phyloP scores from a whole-genome alignment of 805 yeast genomes.

The Scheffersomyces amazonensis region DNA sequence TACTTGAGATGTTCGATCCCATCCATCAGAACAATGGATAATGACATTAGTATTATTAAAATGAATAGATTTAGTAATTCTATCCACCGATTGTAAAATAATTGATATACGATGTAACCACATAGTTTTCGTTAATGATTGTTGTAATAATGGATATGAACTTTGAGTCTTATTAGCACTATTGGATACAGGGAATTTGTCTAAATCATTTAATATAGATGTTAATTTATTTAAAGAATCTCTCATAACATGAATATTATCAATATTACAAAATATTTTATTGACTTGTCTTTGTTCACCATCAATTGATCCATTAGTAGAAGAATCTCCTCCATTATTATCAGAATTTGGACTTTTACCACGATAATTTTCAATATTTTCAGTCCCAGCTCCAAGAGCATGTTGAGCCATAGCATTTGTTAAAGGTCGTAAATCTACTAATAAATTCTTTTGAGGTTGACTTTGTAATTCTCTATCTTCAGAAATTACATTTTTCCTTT shows the following conservation, averaged over 20 bases:
- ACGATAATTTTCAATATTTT: conserved; percentile 82
- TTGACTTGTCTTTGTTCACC: conserved; percentile 39
- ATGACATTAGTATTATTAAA: conserved; percentile 79
- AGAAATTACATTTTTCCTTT: conserved; percentile 15
- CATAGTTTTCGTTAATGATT: conserved; percentile 58
- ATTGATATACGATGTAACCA: conserved; percentile 78
- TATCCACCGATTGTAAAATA: conserved; percentile 71
- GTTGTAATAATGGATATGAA: conserved; percentile 35
- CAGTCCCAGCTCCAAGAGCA: conserved; percentile 98
- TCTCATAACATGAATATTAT: conserved; percentile 93
- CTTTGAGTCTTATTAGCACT: conserved; percentile 10
- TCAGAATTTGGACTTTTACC: conserved; percentile 17
- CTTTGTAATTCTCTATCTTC: conserved; percentile 21
- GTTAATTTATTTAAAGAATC: conserved; percentile 69
- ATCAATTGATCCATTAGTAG: neutral
- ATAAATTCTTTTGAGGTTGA: conserved; percentile 52
- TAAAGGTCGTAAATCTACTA: conserved; percentile 89
- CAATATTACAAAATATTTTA: conserved; percentile 83
- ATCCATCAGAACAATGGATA: conserved; percentile 96
- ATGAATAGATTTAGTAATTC: conserved; percentile 77
- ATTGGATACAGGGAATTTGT: conserved; percentile 42
- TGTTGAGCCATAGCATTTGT: conserved; percentile 96
- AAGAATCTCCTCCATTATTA: neutral
- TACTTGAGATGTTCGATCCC: conserved; percentile 96
- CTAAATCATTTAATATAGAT: conserved; percentile 65